These are phyloP conservation scores for Cerrena zonata DNA, from an alignment of 1,284 basidiomycete species.

Conservation along the genomic window DNA sequence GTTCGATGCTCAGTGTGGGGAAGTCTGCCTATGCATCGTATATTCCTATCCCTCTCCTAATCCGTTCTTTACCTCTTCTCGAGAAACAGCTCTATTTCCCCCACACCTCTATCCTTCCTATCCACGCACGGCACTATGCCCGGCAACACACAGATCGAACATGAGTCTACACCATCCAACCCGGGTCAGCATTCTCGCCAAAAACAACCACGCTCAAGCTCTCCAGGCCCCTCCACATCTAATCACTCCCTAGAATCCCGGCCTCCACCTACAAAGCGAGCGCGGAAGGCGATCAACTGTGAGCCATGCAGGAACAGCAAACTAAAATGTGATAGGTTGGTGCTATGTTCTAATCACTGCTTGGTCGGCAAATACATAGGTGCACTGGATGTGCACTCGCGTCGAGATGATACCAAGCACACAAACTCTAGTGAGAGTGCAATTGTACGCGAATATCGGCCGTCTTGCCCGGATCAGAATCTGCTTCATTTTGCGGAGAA, in stretches of 20 bases:
- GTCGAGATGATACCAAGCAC: too few species aligned
- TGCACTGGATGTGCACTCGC: too few species aligned
- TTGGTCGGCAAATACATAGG: too few species aligned
- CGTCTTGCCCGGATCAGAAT: not conserved
- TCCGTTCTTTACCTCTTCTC: not conserved
- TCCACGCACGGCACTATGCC: not conserved
- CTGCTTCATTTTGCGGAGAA: not conserved
- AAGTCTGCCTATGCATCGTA: not conserved
- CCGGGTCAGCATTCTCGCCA: too few species aligned
- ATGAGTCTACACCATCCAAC: not conserved
- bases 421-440: not conserved
- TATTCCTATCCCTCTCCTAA: not conserved
- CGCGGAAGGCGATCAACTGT: conserved; percentile 78
- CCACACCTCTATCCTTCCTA: not conserved
- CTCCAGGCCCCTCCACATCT: conserved; percentile 10
- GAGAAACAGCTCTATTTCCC: too few species aligned
- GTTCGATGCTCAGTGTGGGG: not conserved
- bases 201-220: conserved; percentile 15
- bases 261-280: conserved; percentile 58
- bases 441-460: not conserved
- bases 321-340: conserved; percentile 76
- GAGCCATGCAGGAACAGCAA: conserved; percentile 79
- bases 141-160: not conserved
- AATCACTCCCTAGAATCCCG: conserved; percentile 15
- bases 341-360: too few species aligned